These are phyloP conservation scores for Cryphonectria japonica DNA, from an alignment of 2,329 filamentous ascomycete species.

Conservation along the genomic window DNA sequence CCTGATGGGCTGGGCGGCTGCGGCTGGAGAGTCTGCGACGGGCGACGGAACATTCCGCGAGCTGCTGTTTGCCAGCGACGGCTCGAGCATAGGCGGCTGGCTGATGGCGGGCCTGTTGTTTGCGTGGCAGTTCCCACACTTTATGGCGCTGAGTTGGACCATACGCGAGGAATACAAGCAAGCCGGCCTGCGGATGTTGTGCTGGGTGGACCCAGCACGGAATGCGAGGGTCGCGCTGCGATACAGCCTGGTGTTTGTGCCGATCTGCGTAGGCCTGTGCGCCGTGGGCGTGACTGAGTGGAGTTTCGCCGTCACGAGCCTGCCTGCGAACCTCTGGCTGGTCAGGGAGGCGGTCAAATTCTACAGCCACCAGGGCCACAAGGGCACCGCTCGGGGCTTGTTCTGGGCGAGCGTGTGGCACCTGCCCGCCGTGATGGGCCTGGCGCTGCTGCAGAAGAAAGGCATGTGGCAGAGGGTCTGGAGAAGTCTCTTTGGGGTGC, in stretches of 20 bases:
- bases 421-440: constrained; percentile 83
- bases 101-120: constrained; percentile 82
- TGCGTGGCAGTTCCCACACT: constrained; percentile 98
- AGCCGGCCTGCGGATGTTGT: constrained; percentile 72
- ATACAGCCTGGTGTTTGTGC: constrained; percentile 84
- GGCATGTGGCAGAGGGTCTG: constrained; percentile 87
- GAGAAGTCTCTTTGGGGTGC: constrained; percentile 65
- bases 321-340: constrained; percentile 86
- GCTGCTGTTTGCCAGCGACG: constrained; percentile 69
- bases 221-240: constrained; percentile 87
- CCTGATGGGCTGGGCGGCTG: constrained; percentile 97
- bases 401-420: constrained; percentile 99
- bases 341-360: constrained; percentile 78
- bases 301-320: constrained; percentile 80
- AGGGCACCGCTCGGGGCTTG: constrained; percentile 78
- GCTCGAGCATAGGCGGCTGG: constrained; percentile 78
- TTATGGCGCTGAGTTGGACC: constrained; percentile 88
- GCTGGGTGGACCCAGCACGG: constrained; percentile 82
- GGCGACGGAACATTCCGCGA: constrained; percentile 76
- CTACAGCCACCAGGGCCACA: constrained; percentile 76
- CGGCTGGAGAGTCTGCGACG: constrained; percentile 83
- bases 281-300: constrained; percentile 81
- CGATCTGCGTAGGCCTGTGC: constrained; percentile 81
- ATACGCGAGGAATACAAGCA: constrained; percentile 88
- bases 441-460: constrained; percentile 92